Evolutionary conservation across 148 eudicot species (phyloP).

Genomic region (Polygonum maritimum): DNA sequence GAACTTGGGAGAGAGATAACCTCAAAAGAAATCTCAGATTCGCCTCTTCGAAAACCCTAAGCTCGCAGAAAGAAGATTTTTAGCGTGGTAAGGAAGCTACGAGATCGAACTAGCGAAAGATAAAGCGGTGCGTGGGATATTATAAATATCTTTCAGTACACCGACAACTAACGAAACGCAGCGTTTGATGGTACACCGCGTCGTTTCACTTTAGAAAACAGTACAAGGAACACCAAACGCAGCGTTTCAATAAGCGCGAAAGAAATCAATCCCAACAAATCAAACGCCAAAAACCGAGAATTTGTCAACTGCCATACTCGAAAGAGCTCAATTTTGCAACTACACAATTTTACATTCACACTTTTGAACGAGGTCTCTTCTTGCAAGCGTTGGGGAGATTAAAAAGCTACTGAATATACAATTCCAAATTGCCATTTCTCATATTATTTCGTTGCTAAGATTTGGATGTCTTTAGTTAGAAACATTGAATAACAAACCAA

Average conservation of each 20-base stretch:
- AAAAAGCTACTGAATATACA: too few species aligned
- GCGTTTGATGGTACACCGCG: not conserved
- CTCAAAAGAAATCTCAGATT: not conserved
- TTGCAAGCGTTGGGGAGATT: too few species aligned
- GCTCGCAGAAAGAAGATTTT: not conserved
- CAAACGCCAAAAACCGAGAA: not conserved
- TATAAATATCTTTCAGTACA: too few species aligned
- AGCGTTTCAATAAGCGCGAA: not conserved
- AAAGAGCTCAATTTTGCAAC: too few species aligned
- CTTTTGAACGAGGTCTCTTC: too few species aligned
- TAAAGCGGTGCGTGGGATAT: not conserved
- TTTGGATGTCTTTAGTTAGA: too few species aligned
- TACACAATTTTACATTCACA: too few species aligned
- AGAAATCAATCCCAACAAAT: not conserved
- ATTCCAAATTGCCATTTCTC: too few species aligned
- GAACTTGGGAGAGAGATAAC: not conserved
- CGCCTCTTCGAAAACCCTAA: not conserved
- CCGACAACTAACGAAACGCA: too few species aligned
- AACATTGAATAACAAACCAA: too few species aligned
- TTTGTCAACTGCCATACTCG: too few species aligned
- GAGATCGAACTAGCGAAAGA: not conserved
- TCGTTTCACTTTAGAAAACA: not conserved
- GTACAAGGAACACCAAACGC: not conserved
- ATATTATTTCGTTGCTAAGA: too few species aligned
- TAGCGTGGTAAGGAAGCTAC: not conserved